Conservation (phyloP, 139 green algal genomes). For the Chlamydomonas applanata region DNA sequence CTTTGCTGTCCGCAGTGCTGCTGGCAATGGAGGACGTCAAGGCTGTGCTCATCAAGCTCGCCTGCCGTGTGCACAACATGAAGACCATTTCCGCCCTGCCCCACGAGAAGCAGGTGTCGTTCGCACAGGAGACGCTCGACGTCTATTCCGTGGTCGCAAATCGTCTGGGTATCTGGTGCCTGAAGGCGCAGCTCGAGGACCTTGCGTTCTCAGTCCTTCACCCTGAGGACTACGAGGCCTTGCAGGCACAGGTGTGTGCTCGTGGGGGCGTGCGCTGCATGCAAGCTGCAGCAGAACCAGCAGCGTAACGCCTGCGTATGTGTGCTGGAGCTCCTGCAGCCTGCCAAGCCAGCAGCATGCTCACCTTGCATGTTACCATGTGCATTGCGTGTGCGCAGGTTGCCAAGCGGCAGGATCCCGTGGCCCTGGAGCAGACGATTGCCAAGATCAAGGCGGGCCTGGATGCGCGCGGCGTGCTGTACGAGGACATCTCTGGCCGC, state of each 20-base stretch:
- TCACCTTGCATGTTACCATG: not conserved
- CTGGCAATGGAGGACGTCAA: slow-evolving; percentile 49
- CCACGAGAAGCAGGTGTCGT: slow-evolving; percentile 8
- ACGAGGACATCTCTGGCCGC: slow-evolving; percentile 81
- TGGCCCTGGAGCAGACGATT: slow-evolving; percentile 38
- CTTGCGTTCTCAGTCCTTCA: slow-evolving; percentile 73
- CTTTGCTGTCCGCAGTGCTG: slow-evolving; percentile 24
- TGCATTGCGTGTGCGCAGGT: slow-evolving; percentile 5
- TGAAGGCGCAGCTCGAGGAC: slow-evolving; percentile 94
- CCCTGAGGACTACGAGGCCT: slow-evolving; percentile 46
- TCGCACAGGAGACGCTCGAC: slow-evolving; percentile 74
- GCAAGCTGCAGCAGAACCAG: not conserved
- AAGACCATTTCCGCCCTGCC: slow-evolving; percentile 41
- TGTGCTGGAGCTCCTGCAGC: no score
- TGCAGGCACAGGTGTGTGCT: slow-evolving; percentile 25
- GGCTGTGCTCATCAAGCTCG: slow-evolving; percentile 83
- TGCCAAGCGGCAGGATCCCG: slow-evolving; percentile 26
- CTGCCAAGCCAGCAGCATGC: no score
- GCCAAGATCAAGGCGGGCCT: slow-evolving; percentile 33
- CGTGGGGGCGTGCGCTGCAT: not conserved
- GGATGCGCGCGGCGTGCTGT: slow-evolving; percentile 31
- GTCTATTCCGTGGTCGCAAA: slow-evolving; percentile 87
- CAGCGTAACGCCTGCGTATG: no score
- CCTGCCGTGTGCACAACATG: slow-evolving; percentile 77
- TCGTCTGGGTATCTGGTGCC: slow-evolving; percentile 71